These are phyloP conservation scores for Lecanicillium sp. DNA, from an alignment of 2,329 filamentous ascomycete species.

Conservation along the genomic window DNA sequence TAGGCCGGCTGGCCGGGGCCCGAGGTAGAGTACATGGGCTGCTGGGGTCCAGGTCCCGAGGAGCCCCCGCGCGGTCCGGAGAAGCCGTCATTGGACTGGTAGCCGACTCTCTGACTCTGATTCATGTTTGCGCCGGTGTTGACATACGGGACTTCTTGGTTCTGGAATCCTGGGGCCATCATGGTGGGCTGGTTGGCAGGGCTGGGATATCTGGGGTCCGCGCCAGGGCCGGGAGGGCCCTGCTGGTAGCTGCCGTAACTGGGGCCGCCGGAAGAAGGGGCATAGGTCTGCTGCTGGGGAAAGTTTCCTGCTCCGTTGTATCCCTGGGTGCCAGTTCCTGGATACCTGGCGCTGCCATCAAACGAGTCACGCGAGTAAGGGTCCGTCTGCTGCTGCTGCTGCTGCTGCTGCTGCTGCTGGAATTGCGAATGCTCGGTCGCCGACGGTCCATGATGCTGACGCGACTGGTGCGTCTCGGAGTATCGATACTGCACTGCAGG, in stretches of 20 bases:
- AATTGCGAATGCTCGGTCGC: constrained; percentile 31
- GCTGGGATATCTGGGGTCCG: constrained; percentile 28
- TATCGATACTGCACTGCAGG: constrained; percentile 52
- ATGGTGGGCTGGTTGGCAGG: constrained; percentile 23
- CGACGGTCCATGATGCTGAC: constrained; percentile 45
- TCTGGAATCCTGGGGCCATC: constrained; percentile 27
- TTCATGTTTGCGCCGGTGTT: constrained; percentile 31
- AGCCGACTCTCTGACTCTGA: constrained; percentile 25
- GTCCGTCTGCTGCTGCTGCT: constrained; percentile 27
- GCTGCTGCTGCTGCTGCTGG: constrained; percentile 4
- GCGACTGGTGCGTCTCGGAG: constrained; percentile 44
- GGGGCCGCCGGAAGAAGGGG: constrained; percentile 25
- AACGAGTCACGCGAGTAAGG: constrained; percentile 35
- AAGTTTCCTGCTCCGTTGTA: constrained; percentile 41
- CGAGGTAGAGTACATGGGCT: constrained; percentile 28
- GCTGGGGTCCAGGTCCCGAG: constrained; percentile 26
- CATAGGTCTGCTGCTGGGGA: constrained; percentile 21
- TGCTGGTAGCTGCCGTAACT: constrained; percentile 22
- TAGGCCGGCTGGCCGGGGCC: constrained; percentile 27
- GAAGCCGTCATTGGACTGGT: constrained; percentile 27
- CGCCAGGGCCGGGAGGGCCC: constrained; percentile 24
- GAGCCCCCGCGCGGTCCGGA: constrained; percentile 24
- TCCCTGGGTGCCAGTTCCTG: constrained; percentile 43
- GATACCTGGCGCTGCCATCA: constrained; percentile 42
- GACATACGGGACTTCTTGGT: constrained; percentile 30